phyloP scores from a whole-genome alignment of 1,284 basidiomycete species.

The Ceratobasidium sp. region DNA sequence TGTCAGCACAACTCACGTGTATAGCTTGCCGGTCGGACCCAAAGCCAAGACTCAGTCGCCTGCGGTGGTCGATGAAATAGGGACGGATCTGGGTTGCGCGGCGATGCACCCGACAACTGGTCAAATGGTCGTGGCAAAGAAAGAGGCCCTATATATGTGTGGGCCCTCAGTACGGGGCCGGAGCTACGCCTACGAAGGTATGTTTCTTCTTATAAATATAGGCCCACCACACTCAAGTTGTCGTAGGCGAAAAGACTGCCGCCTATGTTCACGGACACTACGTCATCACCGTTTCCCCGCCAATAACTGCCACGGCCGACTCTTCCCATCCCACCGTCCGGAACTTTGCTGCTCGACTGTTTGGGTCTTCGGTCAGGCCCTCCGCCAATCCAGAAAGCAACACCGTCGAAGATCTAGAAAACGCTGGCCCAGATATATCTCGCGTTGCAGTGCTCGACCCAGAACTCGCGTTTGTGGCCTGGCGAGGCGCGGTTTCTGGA shows the following conservation, averaged over 20 bases:
- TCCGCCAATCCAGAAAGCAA: not conserved
- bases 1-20: conserved; percentile 81
- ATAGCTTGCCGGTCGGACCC: conserved; percentile 78
- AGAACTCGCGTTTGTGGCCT: conserved; percentile 90
- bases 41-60: conserved; percentile 71
- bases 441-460: conserved; percentile 91
- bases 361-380: conserved; percentile 23
- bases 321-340: conserved; percentile 76
- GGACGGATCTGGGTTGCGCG: conserved; percentile 82
- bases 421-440: conserved; percentile 68
- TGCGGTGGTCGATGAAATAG: conserved; percentile 81
- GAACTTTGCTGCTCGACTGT: conserved; percentile 63
- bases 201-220: conserved; percentile 20
- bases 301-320: conserved; percentile 69
- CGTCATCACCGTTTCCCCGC: conserved; percentile 86
- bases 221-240: not conserved
- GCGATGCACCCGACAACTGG: conserved; percentile 72
- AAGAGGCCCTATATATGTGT: conserved; percentile 91
- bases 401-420: conserved; percentile 43
- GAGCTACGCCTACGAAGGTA: conserved; percentile 90
- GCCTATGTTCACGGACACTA: conserved; percentile 78
- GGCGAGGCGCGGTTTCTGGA: conserved; percentile 75
- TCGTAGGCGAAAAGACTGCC: conserved; percentile 67
- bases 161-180: conserved; percentile 81
- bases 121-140: conserved; percentile 84